Base-by-base conservation (phyloP, 2,329 filamentous ascomycete species). In the Sphaerulina vaccinii region DNA sequence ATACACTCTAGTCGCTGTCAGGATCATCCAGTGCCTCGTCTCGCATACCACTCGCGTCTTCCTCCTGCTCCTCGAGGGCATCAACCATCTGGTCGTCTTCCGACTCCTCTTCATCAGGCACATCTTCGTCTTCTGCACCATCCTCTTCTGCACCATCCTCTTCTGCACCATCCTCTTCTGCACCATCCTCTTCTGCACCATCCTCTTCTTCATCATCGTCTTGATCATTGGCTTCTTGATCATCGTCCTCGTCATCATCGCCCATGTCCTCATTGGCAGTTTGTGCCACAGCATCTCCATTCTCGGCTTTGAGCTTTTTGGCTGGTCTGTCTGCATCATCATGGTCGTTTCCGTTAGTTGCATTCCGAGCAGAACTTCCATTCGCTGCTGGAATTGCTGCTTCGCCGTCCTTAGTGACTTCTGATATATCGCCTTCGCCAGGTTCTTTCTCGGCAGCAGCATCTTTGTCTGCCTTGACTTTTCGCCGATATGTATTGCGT, bases 401-500 rank as follows among this genome's bases (percentile, higher is more conserved):
- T 40, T 55, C 52, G 42, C 54, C 54, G 19, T 58, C 57, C 51
- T 59, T 42, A 16, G 53, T 38, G 11, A 36, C 32, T 35, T 51
- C 55, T n/a, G 49, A 43, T 2, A 38, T 32, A 29, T 51, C 52
- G 41, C 39, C 56, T 19, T 52, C 55, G 19, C 39, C 51, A 18
- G 42, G 29, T 15, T 53, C 54, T 29, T 52, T 52, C 7, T 54
- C 49, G 1, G 54, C 54, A 4, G 61, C 61, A 5, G 61, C 61
- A 1, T 65, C 62, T 70, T 86, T 88, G 47, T 83, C 81, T 47
- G 83, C 84, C 29, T 84, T 83, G 15, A 85, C 80, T 62, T 85
- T 87, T 62, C 83, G 81, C 46, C 85, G 80, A 71, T 89, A 88
- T 13, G 79, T 82, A 60, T 84, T 88, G 46, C 86, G 83, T 72